Evolutionary conservation across 2,329 filamentous ascomycete species (phyloP).

Genomic region (Arthrobotrys conoides): DNA sequence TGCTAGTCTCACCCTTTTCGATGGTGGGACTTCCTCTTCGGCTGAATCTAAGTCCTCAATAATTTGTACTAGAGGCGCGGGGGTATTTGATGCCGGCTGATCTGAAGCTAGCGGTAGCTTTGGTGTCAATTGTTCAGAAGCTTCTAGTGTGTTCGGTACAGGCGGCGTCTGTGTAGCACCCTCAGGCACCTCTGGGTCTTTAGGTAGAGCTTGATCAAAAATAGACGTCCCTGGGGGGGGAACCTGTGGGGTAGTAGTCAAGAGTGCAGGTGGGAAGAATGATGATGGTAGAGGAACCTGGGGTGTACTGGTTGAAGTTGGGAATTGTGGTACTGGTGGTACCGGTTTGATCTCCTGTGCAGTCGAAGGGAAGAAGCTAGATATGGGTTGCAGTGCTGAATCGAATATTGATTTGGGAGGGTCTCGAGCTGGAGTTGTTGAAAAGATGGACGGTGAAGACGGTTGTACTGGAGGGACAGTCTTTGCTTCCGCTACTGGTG

Average conservation of each 20-base stretch:
- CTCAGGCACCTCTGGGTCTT: background rate
- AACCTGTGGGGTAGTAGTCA: conserved; percentile 42
- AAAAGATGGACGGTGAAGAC: background rate
- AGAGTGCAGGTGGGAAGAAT: conserved; percentile 7
- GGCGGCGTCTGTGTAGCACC: background rate
- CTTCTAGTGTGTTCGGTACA: background rate
- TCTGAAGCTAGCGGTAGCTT: conserved; percentile 4
- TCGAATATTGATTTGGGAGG: conserved; percentile 29
- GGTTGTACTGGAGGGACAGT: background rate
- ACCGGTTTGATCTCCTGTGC: conserved; percentile 31
- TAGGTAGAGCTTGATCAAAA: conserved; percentile 37
- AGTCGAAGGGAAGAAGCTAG: conserved; percentile 43
- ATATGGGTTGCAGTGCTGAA: conserved; percentile 13
- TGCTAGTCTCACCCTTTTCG: conserved; percentile 32
- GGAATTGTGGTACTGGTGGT: conserved; percentile 22
- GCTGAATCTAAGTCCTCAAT: conserved; percentile 18
- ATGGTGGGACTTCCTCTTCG: conserved; percentile 35
- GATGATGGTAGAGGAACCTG: conserved; percentile 31
- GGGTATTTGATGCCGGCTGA: background rate
- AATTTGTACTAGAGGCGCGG: conserved; percentile 1
- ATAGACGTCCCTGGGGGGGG: conserved; percentile 1
- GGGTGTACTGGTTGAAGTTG: conserved; percentile 14
- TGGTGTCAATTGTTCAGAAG: background rate
- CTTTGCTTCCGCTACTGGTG: background rate
- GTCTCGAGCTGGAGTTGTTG: conserved; percentile 5